Percentiles rank a stretch among this genome's conserved stretches.
phyloP scores from a whole-genome alignment of 768 basidiomycete genomes.

The Leucocoprinus birnbaumii region DNA sequence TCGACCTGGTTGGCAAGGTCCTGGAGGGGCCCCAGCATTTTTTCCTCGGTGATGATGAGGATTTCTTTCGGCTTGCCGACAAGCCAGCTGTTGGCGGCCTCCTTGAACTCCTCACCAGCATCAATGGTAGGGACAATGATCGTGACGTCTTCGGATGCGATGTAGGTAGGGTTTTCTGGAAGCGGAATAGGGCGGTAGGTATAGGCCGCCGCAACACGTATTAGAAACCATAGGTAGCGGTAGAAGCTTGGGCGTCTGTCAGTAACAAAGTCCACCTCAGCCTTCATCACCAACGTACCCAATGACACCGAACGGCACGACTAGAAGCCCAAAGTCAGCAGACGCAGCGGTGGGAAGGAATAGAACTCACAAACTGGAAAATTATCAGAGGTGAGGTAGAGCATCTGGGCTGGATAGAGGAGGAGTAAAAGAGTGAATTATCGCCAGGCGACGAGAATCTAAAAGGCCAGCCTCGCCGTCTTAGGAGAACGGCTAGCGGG shows the following conservation, averaged over 20 bases:
- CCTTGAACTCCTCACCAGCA: conserved; percentile 93
- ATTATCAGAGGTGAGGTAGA: conserved; percentile 88
- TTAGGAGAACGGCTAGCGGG: conserved; percentile 10
- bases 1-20: conserved; percentile 87
- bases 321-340: conserved; percentile 34
- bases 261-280: background rate
- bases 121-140: conserved; percentile 97
- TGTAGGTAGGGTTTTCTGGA: conserved; percentile 87
- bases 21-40: conserved; percentile 86
- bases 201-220: conserved; percentile 75
- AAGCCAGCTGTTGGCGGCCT: conserved; percentile 91
- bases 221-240: conserved; percentile 91
- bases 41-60: conserved; percentile 74
- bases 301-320: conserved; percentile 87
- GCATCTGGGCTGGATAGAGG: conserved; percentile 44
- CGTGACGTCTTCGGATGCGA: conserved; percentile 90
- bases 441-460: conserved; percentile 30
- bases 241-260: conserved; percentile 61
- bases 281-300: conserved; percentile 45
- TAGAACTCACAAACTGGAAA: conserved; percentile 81
- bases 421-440: conserved; percentile 36
- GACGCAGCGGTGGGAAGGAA: background rate
- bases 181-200: conserved; percentile 88
- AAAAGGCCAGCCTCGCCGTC: conserved; percentile 9
- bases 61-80: conserved; percentile 85